These are phyloP conservation scores for Kwoniella shandongensis DNA, from an alignment of 768 basidiomycete species.

Conservation along the genomic window DNA sequence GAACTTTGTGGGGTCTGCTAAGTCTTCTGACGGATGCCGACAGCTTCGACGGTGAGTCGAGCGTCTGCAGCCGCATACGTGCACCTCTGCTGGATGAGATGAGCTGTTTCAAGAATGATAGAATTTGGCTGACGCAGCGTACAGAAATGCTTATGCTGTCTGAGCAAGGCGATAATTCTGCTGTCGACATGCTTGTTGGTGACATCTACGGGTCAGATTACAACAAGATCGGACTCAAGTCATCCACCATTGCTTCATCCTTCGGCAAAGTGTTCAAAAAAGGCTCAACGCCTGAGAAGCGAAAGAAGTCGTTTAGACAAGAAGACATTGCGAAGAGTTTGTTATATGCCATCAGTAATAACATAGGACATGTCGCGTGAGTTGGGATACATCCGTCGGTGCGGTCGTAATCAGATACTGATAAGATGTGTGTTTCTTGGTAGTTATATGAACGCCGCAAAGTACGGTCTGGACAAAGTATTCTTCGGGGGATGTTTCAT, in stretches of 20 bases:
- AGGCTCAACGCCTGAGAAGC: slow-evolving; percentile 58
- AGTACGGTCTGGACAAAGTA: slow-evolving; percentile 91
- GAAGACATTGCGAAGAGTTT: slow-evolving; percentile 94
- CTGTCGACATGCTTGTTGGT: slow-evolving; percentile 97
- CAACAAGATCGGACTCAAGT: slow-evolving; percentile 89
- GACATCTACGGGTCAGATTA: slow-evolving; percentile 99
- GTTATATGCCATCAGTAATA: slow-evolving; percentile 95
- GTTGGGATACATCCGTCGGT: slow-evolving; percentile 54
- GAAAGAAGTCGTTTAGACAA: slow-evolving; percentile 74
- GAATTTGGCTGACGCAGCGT: too few species aligned
- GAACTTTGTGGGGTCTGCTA: slow-evolving; percentile 93
- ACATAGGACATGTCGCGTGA: slow-evolving; percentile 99
- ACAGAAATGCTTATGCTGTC: slow-evolving; percentile 95
- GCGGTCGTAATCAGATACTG: background rate
- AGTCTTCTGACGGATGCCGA: slow-evolving; percentile 92
- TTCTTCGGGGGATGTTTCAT: slow-evolving; percentile 99
- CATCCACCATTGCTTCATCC: slow-evolving; percentile 94
- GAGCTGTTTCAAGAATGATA: too few species aligned
- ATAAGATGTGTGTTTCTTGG: background rate
- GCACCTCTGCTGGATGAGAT: too few species aligned
- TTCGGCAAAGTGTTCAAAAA: slow-evolving; percentile 99
- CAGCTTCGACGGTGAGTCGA: slow-evolving; percentile 83
- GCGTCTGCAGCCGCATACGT: background rate
- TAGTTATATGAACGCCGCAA: slow-evolving; percentile 99
- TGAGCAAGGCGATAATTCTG: slow-evolving; percentile 87